These are phyloP conservation scores for Alternaria tenuissima DNA, from an alignment of 2,329 filamentous ascomycete species.

Conservation along the genomic window DNA sequence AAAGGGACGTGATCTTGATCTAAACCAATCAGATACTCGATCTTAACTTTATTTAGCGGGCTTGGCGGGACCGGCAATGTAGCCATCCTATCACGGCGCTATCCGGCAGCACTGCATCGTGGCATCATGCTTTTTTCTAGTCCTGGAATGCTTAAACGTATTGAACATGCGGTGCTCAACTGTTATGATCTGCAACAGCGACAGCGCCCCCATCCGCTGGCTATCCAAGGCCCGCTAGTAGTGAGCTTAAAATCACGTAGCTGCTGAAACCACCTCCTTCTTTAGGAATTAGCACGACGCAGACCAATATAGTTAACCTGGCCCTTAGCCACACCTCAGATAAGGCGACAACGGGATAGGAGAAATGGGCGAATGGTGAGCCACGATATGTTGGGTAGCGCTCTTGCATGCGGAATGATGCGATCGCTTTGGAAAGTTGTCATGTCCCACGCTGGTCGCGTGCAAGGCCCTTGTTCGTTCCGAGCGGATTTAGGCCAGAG, in stretches of 20 bases:
- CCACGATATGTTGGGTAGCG: conserved; percentile 7
- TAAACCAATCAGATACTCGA: conserved; percentile 21
- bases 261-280: conserved; percentile 41
- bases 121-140: neutral
- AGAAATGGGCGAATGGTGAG: conserved; percentile 9
- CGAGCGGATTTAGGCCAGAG: neutral
- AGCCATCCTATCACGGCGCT: conserved; percentile 25
- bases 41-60: conserved; percentile 6
- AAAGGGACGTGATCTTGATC: conserved; percentile 10
- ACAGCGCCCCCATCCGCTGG: conserved; percentile 22
- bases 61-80: conserved; percentile 16
- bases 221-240: conserved; percentile 35
- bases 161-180: conserved; percentile 7
- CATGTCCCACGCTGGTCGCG: neutral
- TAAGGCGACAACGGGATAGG: conserved; percentile 34
- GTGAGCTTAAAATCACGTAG: conserved; percentile 48
- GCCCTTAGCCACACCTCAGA: conserved; percentile 34
- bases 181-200: conserved; percentile 17
- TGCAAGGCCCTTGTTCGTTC: neutral
- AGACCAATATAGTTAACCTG: conserved; percentile 39
- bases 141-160: neutral
- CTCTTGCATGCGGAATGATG: neutral
- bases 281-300: conserved; percentile 34
- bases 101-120: conserved; percentile 11
- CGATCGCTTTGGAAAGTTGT: neutral